phyloP scores from a whole-genome alignment of 163 green algal species.

The Chlorella variabilis region DNA sequence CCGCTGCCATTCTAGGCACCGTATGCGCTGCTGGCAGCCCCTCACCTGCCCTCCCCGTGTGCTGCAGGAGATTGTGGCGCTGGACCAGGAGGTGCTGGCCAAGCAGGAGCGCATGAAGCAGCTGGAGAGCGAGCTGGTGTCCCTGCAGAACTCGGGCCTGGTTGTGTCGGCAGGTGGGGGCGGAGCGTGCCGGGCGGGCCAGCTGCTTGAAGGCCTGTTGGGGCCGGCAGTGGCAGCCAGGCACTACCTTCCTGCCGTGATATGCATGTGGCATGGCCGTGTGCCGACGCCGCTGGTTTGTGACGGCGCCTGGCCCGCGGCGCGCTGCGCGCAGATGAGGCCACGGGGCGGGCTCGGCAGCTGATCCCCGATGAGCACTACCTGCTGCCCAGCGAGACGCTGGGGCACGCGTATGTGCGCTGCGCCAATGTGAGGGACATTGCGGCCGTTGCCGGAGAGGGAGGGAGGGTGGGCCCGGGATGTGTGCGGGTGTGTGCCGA shows the following conservation, averaged over 20 bases:
- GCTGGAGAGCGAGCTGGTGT: slow-evolving; percentile 22
- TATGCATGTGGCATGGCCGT: neutral
- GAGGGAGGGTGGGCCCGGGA: too few relatives aligned
- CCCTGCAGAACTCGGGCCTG: slow-evolving; percentile 22
- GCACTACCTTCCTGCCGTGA: neutral
- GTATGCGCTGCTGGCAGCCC: too few relatives aligned
- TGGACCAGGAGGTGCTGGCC: slow-evolving; percentile 43
- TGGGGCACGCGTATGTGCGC: slow-evolving; percentile 21
- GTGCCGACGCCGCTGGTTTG: too few relatives aligned
- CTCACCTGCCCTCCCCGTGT: neutral
- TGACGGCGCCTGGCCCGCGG: too few relatives aligned
- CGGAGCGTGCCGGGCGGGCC: neutral
- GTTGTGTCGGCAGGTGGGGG: slow-evolving; percentile 9
- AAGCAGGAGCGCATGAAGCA: slow-evolving; percentile 35
- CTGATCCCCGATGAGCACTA: slow-evolving; percentile 31
- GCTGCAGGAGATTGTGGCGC: slow-evolving; percentile 39
- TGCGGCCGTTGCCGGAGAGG: too few relatives aligned
- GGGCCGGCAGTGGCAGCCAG: neutral
- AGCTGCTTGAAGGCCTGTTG: too few relatives aligned
- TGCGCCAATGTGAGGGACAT: neutral
- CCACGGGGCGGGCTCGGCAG: slow-evolving; percentile 27
- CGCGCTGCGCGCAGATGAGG: slow-evolving; percentile 23
- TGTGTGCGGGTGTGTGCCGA: too few relatives aligned
- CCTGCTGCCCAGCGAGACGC: neutral
- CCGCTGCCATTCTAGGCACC: too few relatives aligned